Percentiles rank a stretch among this genome's conserved stretches.
phyloP scores from a whole-genome alignment of 2,329 filamentous ascomycete genomes.

The Pseudogymnoascus sp. region DNA sequence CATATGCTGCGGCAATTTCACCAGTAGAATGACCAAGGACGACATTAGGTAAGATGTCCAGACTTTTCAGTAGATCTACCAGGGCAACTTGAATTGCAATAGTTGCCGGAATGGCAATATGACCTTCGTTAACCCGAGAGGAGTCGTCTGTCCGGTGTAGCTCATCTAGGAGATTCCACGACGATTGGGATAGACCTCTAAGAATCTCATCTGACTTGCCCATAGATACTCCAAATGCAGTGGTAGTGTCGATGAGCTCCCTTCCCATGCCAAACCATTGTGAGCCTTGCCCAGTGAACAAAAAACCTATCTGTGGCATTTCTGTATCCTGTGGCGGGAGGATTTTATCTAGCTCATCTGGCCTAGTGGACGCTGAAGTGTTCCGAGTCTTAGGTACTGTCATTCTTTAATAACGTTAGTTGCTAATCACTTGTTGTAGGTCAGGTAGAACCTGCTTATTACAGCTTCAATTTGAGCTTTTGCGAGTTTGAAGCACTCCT shows the following conservation, averaged over 20 bases:
- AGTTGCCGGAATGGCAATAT: constrained; percentile 25
- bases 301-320: constrained; percentile 18
- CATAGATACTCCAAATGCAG: not conserved
- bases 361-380: not conserved
- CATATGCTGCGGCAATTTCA: constrained; percentile 43
- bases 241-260: constrained; percentile 17
- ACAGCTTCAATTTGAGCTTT: not conserved
- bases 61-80: constrained; percentile 37
- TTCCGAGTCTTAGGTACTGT: not conserved
- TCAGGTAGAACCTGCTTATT: not conserved
- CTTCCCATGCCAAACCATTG: constrained; percentile 26
- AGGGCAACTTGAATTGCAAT: constrained; percentile 43
- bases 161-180: constrained; percentile 1
- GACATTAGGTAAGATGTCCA: constrained; percentile 34
- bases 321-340: not conserved
- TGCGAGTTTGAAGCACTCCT: not conserved
- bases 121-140: not conserved
- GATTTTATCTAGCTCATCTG: not conserved
- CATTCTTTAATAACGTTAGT: not conserved
- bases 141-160: constrained; percentile 10
- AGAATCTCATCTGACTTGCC: not conserved
- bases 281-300: constrained; percentile 29
- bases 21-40: constrained; percentile 42
- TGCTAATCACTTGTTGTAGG: not conserved
- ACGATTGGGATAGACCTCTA: not conserved